Evolutionary conservation across 73 alveolate genomes (phyloP).

Genomic region (Blepharisma stoltei): DNA sequence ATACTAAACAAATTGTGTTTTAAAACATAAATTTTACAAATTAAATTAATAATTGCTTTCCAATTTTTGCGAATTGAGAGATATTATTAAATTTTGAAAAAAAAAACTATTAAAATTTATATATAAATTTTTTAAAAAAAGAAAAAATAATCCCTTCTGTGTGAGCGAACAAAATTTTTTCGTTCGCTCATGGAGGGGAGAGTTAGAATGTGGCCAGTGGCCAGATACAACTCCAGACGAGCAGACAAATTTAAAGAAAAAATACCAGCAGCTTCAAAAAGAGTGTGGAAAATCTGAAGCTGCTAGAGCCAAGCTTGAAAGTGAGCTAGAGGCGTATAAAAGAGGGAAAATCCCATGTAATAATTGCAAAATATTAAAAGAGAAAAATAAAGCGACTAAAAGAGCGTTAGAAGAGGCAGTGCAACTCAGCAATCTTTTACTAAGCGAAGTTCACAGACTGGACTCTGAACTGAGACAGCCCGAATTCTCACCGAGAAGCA

Average conservation of each 20-base stretch:
- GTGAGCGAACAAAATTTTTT: too few species aligned
- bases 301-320: not conserved
- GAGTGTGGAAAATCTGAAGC: not conserved
- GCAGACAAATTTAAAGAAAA: not conserved
- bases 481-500: too few species aligned
- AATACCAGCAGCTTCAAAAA: not conserved
- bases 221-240: not conserved
- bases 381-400: not conserved
- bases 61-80: too few species aligned
- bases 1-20: too few species aligned
- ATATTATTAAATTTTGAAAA: too few species aligned
- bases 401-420: not conserved
- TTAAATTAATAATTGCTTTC: too few species aligned
- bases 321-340: not conserved
- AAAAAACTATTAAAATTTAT: too few species aligned
- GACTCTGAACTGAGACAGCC: not conserved
- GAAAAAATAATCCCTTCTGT: too few species aligned
- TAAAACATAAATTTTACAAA: too few species aligned
- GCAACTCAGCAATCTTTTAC: not conserved
- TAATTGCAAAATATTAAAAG: not conserved
- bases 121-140: too few species aligned
- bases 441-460: not conserved
- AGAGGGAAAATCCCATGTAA: not conserved
- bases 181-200: too few species aligned
- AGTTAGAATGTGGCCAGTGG: conserved; percentile 1